phyloP scores from a whole-genome alignment of 169 alveolate species.

The Plasmodium billcollinsi region DNA sequence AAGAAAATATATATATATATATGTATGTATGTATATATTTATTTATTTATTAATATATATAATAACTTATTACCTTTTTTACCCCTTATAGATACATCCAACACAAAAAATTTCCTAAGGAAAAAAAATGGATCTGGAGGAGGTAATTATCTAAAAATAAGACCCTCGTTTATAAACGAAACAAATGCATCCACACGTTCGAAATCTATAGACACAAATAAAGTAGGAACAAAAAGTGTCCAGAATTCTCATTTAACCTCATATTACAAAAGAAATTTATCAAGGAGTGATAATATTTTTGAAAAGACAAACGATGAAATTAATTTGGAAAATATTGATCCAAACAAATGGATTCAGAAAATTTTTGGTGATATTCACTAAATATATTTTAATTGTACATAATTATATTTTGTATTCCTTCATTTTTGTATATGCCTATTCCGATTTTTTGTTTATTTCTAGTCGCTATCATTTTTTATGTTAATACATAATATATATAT shows the following conservation, averaged over 20 bases:
- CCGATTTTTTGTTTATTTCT: no score
- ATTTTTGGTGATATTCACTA: slow-evolving; percentile 50
- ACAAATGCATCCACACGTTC: no score
- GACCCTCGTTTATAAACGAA: not conserved
- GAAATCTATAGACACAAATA: not conserved
- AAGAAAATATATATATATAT: not conserved
- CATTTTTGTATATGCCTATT: not conserved
- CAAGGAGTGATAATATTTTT: no score
- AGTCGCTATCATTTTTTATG: no score
- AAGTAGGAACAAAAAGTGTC: not conserved
- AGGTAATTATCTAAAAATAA: slow-evolving; percentile 52
- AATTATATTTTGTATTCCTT: not conserved
- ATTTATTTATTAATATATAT: not conserved
- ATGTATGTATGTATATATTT: not conserved
- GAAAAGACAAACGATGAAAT: not conserved
- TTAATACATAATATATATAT: not conserved
- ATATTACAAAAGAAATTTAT: not conserved
- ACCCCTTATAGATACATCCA: not conserved
- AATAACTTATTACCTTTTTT: not conserved
- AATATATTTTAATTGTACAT: not conserved
- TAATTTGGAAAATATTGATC: slow-evolving; percentile 43
- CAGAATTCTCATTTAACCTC: slow-evolving; percentile 8
- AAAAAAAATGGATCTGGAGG: slow-evolving; percentile 55
- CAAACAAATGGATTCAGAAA: slow-evolving; percentile 46
- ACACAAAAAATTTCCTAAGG: slow-evolving; percentile 11